phyloP scores from a whole-genome alignment of 1,284 basidiomycete genomes.

The Irpex sp. region DNA sequence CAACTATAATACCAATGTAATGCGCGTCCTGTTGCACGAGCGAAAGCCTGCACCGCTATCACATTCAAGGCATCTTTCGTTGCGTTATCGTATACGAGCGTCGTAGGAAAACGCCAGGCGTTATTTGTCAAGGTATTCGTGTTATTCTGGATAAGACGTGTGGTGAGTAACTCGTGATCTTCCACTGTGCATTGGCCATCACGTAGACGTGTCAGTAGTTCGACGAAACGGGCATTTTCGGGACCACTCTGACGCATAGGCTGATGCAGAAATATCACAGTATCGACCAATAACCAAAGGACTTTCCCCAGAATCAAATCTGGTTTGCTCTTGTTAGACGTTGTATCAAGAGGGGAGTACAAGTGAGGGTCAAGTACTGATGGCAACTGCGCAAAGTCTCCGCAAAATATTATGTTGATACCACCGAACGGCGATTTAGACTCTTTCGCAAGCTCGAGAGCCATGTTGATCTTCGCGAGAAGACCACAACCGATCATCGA shows the following conservation, averaged over 20 bases:
- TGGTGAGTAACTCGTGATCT: background rate
- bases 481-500: background rate
- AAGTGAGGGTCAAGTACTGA: background rate
- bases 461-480: background rate
- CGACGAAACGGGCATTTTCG: background rate
- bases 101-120: background rate
- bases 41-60: background rate
- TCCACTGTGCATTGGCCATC: background rate
- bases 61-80: background rate
- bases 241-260: background rate
- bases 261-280: background rate
- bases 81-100: background rate
- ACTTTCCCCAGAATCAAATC: background rate
- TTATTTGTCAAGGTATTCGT: background rate
- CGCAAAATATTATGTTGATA: background rate
- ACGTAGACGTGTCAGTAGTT: background rate
- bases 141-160: background rate
- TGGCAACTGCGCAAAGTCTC: background rate
- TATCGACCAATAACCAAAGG: background rate
- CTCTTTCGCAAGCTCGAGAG: background rate
- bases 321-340: background rate
- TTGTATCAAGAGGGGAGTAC: background rate
- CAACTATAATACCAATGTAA: background rate
- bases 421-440: background rate
- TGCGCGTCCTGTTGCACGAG: no score